A percentile compares a stretch with the other conserved stretches of the same genome.
phyloP scores from a whole-genome alignment of 2,329 filamentous ascomycete genomes.

The Diplodia scrobiculata region DNA sequence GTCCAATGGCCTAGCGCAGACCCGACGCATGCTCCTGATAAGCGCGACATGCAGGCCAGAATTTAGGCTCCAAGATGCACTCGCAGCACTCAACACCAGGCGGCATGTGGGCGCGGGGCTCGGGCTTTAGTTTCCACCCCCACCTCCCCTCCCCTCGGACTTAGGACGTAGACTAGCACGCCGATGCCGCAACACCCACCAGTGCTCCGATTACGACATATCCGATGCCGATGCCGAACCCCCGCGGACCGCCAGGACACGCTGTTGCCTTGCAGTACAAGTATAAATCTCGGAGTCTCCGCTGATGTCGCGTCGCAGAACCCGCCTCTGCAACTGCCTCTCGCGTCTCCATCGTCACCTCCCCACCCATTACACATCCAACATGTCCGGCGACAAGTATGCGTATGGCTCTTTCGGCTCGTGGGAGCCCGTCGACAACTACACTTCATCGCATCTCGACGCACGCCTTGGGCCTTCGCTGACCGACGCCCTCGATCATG shows the following conservation, averaged over 20 bases:
- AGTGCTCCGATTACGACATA: slow-evolving; percentile 1
- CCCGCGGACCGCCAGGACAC: not conserved
- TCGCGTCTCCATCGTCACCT: not conserved
- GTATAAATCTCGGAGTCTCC: not conserved
- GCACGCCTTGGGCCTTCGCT: slow-evolving; percentile 33
- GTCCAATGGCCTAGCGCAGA: not conserved
- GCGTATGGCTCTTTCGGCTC: slow-evolving; percentile 26
- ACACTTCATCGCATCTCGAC: slow-evolving; percentile 43
- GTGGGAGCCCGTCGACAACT: slow-evolving; percentile 47
- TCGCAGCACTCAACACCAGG: not conserved
- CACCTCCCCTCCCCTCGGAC: slow-evolving; percentile 12
- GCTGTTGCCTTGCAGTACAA: not conserved
- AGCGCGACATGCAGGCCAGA: not conserved
- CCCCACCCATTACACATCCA: not conserved
- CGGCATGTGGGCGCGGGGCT: not conserved
- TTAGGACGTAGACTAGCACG: not conserved
- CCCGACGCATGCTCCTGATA: not conserved
- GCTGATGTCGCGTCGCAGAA: not conserved
- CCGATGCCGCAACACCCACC: not conserved
- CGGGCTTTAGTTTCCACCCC: not conserved
- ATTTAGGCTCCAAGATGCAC: not conserved
- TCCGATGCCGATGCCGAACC: slow-evolving; percentile 13
- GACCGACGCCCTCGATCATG: slow-evolving; percentile 30
- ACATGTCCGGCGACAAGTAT: slow-evolving; percentile 1
- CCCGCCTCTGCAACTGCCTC: not conserved